Evolutionary conservation across 805 yeast genomes (phyloP).

Genomic region (Myxozyma monticola): DNA sequence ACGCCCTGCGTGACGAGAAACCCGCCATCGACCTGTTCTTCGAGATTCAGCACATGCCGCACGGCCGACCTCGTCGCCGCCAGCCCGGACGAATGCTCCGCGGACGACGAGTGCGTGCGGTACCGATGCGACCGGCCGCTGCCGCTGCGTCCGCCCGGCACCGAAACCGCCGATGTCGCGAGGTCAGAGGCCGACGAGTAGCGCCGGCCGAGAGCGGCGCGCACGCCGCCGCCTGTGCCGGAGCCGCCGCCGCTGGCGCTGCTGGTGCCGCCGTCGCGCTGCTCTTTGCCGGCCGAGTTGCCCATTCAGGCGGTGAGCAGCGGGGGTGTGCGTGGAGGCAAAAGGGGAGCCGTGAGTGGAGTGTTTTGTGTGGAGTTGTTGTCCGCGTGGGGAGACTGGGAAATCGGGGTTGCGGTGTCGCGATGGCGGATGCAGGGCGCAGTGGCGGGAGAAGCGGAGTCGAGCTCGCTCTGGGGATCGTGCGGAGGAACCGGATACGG

Average conservation of each 20-base stretch:
- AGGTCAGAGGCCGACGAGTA: too few species aligned
- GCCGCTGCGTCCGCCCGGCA: not conserved
- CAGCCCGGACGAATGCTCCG: slow-evolving; percentile 1
- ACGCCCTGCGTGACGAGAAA: slow-evolving; percentile 88
- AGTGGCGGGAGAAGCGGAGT: too few species aligned
- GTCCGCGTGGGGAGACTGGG: too few species aligned
- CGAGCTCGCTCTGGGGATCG: too few species aligned
- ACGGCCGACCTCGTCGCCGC: slow-evolving; percentile 21
- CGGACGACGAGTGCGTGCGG: slow-evolving; percentile 1
- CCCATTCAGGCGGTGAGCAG: too few species aligned
- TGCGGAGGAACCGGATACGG: too few species aligned
- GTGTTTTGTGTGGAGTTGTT: not conserved
- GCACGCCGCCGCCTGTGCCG: not conserved
- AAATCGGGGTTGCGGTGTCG: too few species aligned
- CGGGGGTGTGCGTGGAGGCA: slow-evolving; percentile 12
- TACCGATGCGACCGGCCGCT: not conserved
- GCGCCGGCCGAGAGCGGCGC: slow-evolving; percentile 1
- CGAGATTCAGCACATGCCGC: slow-evolving; percentile 24
- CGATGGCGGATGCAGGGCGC: too few species aligned
- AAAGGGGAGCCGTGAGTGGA: not conserved
- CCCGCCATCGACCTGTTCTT: slow-evolving; percentile 80
- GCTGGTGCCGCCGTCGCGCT: slow-evolving; percentile 14
- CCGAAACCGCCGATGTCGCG: too few species aligned
- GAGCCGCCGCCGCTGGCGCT: not conserved
- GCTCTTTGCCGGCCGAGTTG: slow-evolving; percentile 35